Base-by-base conservation (phyloP, 2,329 filamentous ascomycete species). In the Ceratocystis harringtonii region DNA sequence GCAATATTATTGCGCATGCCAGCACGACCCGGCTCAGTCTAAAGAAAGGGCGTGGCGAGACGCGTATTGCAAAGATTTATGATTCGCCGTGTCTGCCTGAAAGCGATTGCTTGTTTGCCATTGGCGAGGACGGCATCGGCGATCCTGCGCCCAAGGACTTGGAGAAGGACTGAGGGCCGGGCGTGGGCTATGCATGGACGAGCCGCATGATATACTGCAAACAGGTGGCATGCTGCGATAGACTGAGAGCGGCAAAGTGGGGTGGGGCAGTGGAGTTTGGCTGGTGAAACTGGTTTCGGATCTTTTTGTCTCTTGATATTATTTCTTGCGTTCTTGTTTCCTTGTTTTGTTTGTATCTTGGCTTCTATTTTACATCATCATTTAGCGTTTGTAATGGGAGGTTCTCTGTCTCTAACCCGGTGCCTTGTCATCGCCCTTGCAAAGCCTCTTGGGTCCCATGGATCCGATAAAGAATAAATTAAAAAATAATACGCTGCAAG, bases 61-160 rank as follows among this genome's bases (percentile, higher is more conserved):
- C 94, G 25, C 84, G 94, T 78, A 90, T 99, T 70, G 96, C 94
- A 78, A 99, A 97, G 80, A 99, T 99, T 68, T 99, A 99, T 74
- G 95, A 99, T 76, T 97, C 92, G 71, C 94, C 94, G 1, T 99
- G 94, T 76, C 78, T 99, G 69, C 94, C 94, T 0, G 94, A 99
- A 77, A 95, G 90, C 71, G 95, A 99, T 75, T 95, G 90, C 73
- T 77, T 97, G 70, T 99, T 99, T 77, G 92, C 94, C 60, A 99
- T 99, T 74, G 90, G 90, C 66, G 95, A 97, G 76, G 91, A 96
- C 74, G 94, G 94, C 55, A 99, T 99, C 72, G 90, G 90, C 32
- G 94, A 99, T 74, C 94, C 94, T 57, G 89, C 87, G 67, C 92
- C 94, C 58, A 99, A 99, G 79, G 94, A 99, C 72, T 76, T 92